Evolutionary conservation across 768 basidiomycete species (phyloP).

Genomic region (Suillus lakei): DNA sequence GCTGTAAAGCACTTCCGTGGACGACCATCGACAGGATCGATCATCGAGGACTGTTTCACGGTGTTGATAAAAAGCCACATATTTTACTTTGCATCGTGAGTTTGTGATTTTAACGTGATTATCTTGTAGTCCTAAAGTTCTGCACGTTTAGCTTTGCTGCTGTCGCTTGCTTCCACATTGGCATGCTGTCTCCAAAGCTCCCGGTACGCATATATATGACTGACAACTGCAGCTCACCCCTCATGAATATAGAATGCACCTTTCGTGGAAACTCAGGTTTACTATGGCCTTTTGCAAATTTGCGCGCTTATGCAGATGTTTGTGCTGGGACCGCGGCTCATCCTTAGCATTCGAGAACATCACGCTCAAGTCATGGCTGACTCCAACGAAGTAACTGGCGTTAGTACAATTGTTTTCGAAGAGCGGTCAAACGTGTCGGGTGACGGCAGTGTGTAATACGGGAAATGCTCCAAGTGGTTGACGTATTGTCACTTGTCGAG

Average conservation of each 20-base stretch:
- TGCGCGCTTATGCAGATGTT: neutral
- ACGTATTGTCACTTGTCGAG: too few relatives aligned
- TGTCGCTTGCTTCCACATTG: neutral
- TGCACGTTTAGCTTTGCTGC: neutral
- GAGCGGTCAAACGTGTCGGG: neutral
- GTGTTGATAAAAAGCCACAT: neutral
- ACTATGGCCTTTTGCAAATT: neutral
- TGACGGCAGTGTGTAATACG: neutral
- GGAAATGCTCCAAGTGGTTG: neutral
- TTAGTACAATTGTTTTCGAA: neutral
- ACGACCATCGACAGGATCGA: neutral
- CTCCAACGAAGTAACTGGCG: neutral
- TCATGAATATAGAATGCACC: neutral
- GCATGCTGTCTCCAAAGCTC: neutral
- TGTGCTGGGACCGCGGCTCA: neutral
- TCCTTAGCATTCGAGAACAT: slow-evolving; percentile 1
- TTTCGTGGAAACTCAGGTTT: neutral
- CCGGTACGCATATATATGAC: neutral
- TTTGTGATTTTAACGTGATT: neutral
- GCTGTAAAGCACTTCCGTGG: slow-evolving; percentile 1
- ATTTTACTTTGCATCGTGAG: neutral
- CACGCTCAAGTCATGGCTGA: neutral
- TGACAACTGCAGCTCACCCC: neutral
- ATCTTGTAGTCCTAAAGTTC: neutral
- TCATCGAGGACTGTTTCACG: neutral